Evolutionary conservation across 805 yeast species (phyloP), one percentile per base, ranked within the genome.

Genomic region (Saturnispora bothae): DNA sequence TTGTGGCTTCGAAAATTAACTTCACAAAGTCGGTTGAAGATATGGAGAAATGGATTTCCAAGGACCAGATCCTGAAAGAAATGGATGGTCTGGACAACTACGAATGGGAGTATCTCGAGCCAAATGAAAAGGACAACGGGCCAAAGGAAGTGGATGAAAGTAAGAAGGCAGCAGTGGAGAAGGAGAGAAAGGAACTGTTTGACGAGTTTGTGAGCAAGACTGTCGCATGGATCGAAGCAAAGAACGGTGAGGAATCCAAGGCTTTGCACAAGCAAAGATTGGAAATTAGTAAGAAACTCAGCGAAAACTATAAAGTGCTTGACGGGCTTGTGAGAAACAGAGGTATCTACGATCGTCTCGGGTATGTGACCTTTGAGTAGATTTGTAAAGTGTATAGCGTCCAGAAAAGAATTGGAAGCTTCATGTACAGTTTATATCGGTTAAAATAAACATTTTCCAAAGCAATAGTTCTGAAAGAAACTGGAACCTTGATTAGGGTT

Each of bases 261-360:
- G 50, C 58, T 36, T 68, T 69, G 43, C 64, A 73, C 53, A 58
- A 64, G 25, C 79, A 76, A 39, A 79, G 77, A 53, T 64, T 74
- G 13, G 57, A 59, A 22, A 40, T 80, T 20, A 73, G 78, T 39
- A 59, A 59, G 37, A 60, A 70, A 43, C 53, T 89, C 34, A 63
- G 78, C 7, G 61, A 66, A 21, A 83, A 82, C 53, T 88, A 80
- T 60, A 68, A 73, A 53, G 56, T 62, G 34, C 59, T 83, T 39
- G 97, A 92, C 53, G 89, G 92, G 1, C 86, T 81, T 47, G 58
- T 85, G 34, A 77, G 98, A 58, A 75, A 80, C 31, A 76, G 86
- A 46, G 76, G 86, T 28, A 63, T 77, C 29, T 83, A 75, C 52
- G 98, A 92, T 59, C 72, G 95, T 50, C 65, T 70, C 40, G 88